A percentile compares a stretch with the other conserved stretches of the same genome.
phyloP scores from a whole-genome alignment of 78 protist genomes.

The Monosiga brevicollis region DNA sequence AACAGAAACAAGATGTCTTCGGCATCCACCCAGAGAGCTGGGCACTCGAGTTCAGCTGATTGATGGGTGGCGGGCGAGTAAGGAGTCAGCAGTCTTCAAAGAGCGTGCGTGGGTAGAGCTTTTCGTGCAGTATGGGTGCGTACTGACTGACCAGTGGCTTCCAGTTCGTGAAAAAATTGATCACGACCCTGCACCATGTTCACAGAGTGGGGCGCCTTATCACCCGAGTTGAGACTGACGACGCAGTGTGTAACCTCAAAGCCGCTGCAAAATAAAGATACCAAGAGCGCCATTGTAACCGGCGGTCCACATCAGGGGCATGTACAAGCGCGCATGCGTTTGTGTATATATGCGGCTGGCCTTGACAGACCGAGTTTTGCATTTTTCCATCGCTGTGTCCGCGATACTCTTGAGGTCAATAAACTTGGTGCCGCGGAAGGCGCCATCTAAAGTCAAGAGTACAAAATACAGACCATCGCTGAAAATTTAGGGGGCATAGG shows the following conservation, averaged over 20 bases:
- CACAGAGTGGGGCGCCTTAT: no score
- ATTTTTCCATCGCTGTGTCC: constrained; percentile 1
- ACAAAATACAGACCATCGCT: not conserved
- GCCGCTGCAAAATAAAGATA: not conserved
- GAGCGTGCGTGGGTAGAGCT: not conserved
- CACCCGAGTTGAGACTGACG: no score
- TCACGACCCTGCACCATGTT: not conserved
- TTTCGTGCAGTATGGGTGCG: no score
- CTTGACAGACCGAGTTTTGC: not conserved
- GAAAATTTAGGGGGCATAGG: no score
- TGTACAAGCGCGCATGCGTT: no score
- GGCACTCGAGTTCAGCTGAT: no score
- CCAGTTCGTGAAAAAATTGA: not conserved
- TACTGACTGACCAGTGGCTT: not conserved
- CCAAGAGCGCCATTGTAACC: not conserved
- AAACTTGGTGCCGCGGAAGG: constrained; percentile 41
- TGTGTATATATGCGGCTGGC: no score
- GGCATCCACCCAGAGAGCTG: constrained; percentile 47
- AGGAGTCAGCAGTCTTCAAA: not conserved
- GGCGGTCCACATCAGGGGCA: not conserved
- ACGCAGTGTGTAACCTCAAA: no score
- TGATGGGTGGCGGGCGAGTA: no score
- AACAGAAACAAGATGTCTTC: constrained; percentile 91
- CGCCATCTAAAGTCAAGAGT: constrained; percentile 14
- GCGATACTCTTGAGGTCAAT: constrained; percentile 20